Percentiles rank a stretch among this genome's conserved stretches.
Evolutionary conservation across 2,329 filamentous ascomycete species (phyloP).

Genomic region (Pseudogymnoascus sp.): DNA sequence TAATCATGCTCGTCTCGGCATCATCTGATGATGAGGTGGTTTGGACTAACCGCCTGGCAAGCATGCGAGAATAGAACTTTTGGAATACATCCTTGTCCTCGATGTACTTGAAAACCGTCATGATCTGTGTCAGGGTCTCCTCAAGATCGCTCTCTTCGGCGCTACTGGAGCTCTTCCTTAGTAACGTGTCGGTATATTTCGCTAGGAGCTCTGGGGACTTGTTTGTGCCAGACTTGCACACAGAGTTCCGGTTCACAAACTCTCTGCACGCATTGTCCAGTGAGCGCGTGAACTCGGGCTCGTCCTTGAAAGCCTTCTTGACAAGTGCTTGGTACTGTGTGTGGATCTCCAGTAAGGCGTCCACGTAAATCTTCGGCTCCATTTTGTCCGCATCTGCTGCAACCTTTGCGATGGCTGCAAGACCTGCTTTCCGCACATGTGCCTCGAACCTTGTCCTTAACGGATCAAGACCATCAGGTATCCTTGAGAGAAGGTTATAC

Average conservation of each 20-base stretch:
- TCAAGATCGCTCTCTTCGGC: slow-evolving; percentile 93
- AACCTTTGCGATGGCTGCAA: slow-evolving; percentile 84
- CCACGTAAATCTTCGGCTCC: slow-evolving; percentile 94
- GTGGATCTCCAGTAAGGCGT: slow-evolving; percentile 89
- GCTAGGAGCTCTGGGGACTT: slow-evolving; percentile 91
- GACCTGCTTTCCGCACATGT: slow-evolving; percentile 83
- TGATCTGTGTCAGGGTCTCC: slow-evolving; percentile 80
- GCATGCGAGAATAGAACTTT: slow-evolving; percentile 96
- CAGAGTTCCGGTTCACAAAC: slow-evolving; percentile 95
- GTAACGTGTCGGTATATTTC: slow-evolving; percentile 86
- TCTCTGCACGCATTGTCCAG: slow-evolving; percentile 95
- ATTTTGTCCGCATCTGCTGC: slow-evolving; percentile 80
- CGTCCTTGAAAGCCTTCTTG: slow-evolving; percentile 84
- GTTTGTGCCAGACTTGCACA: slow-evolving; percentile 88
- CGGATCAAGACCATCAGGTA: slow-evolving; percentile 85
- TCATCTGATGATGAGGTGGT: slow-evolving; percentile 94
- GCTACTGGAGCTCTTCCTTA: slow-evolving; percentile 88
- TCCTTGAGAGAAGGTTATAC: slow-evolving; percentile 85
- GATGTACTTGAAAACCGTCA: slow-evolving; percentile 99
- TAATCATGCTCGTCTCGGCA: slow-evolving; percentile 98
- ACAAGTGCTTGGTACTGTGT: slow-evolving; percentile 88
- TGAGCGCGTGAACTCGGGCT: slow-evolving; percentile 93
- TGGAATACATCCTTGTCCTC: slow-evolving; percentile 99
- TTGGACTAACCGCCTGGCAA: slow-evolving; percentile 89
- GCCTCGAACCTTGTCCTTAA: slow-evolving; percentile 80